These are phyloP conservation scores for Boletus sp. DNA, from an alignment of 1,284 basidiomycete species.

Conservation along the genomic window DNA sequence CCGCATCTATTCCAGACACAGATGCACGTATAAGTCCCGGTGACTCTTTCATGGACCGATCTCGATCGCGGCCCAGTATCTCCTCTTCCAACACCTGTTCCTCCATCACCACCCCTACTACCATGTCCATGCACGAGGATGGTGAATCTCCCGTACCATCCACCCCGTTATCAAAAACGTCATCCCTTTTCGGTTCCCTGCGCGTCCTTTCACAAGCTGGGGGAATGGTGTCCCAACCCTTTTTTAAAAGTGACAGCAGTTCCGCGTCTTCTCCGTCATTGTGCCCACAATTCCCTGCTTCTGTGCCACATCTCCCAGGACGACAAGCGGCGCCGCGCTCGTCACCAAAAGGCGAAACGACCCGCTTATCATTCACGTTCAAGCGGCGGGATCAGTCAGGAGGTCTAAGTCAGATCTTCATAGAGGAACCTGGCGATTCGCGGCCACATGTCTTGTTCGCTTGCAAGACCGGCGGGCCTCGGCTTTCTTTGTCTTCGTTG, in stretches of 20 bases:
- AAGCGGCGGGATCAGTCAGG: conserved; percentile 18
- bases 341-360: conserved; percentile 21
- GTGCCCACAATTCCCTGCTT: conserved; percentile 37
- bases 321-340: conserved; percentile 24
- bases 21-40: conserved; percentile 36
- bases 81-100: conserved; percentile 60
- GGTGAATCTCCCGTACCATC: conserved; percentile 35
- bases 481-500: conserved; percentile 46
- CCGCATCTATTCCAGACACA: conserved; percentile 38
- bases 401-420: conserved; percentile 32
- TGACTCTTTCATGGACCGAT: conserved; percentile 43
- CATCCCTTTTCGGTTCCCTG: conserved; percentile 45
- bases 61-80: conserved; percentile 63
- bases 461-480: conserved; percentile 34
- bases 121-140: conserved; percentile 30
- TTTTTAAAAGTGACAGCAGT: conserved; percentile 26
- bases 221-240: conserved; percentile 29
- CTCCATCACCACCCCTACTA: conserved; percentile 42
- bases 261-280: conserved; percentile 36
- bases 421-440: conserved; percentile 32
- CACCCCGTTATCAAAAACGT: conserved; percentile 42
- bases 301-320: conserved; percentile 37
- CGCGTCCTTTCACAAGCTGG: conserved; percentile 40
- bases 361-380: conserved; percentile 27
- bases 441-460: conserved; percentile 33